Conservation (phyloP, 768 basidiomycete species). For the Tubosaeta sp. region DNA sequence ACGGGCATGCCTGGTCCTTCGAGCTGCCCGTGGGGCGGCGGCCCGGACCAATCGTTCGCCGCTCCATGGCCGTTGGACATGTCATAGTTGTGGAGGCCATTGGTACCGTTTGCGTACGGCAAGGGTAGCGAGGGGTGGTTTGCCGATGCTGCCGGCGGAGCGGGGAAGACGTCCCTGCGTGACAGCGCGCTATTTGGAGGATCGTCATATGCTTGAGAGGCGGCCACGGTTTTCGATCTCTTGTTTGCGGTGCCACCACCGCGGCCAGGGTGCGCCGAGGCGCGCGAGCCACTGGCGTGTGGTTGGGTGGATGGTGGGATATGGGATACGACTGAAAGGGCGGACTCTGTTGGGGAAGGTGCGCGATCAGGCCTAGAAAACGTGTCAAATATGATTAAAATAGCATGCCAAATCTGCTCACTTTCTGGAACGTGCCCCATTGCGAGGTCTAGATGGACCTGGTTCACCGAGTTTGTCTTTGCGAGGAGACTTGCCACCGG, state of each 20-base stretch:
- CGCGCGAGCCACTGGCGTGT: conserved; percentile 24
- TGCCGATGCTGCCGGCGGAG: conserved; percentile 46
- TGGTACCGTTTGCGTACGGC: conserved; percentile 35
- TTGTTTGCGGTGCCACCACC: conserved; percentile 35
- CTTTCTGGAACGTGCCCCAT: conserved; percentile 58
- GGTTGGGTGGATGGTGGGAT: conserved; percentile 38
- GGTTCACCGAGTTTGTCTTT: conserved; percentile 52
- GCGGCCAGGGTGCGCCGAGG: conserved; percentile 30
- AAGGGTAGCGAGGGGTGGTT: conserved; percentile 54
- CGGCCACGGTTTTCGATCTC: conserved; percentile 38
- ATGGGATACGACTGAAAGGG: conserved; percentile 69
- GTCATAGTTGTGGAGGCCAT: conserved; percentile 40
- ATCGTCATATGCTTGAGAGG: conserved; percentile 38
- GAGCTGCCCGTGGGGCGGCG: conserved; percentile 49
- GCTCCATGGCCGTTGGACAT: conserved; percentile 33
- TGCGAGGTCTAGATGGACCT: conserved; percentile 43
- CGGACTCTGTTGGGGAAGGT: conserved; percentile 68
- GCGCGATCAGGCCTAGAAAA: conserved; percentile 54
- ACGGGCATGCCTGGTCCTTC: conserved; percentile 81
- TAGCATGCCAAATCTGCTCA: conserved; percentile 29
- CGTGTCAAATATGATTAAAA: neutral
- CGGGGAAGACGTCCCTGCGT: conserved; percentile 42
- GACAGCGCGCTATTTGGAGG: conserved; percentile 37
- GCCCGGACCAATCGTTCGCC: conserved; percentile 45
- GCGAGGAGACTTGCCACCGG: conserved; percentile 52